Base-by-base conservation (phyloP, 495 filamentous ascomycete species). In the Tuber umbilicatum region DNA sequence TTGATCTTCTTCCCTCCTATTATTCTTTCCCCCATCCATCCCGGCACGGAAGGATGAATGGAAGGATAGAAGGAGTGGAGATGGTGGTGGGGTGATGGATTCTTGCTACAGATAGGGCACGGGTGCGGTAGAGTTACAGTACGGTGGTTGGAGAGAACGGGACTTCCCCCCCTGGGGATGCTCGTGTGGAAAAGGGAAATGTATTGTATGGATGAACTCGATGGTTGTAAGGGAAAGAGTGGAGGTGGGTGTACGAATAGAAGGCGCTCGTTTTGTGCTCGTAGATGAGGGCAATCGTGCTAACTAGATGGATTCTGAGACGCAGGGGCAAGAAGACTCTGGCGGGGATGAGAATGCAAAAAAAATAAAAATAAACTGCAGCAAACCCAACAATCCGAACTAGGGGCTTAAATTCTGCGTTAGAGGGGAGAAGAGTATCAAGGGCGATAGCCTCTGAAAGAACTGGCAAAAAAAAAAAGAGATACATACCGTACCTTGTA, bases 291-390 rank as follows among this genome's bases (percentile, higher is more conserved):
- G 55, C 55, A 31, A 35, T 64, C 31, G 55, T 64, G 27, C 55
- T 35, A 64, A 35, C 55, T 64, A 64, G 55, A 64, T 64, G 55
- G 55, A 64, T 31, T 17, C 55, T 64, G 55, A 64, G 55, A 64
- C 27, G 27, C 55, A 64, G 55, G 55, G 55, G 55, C 55, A 35
- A 35, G 14, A 35, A 27, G 16, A 64, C 55, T 64, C 55, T 64
- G 55, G 55, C 31, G 55, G 55, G 55, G 55, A n/a, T 27, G 50
- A 60, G 50, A 27, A 31, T 5, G 55, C 35, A 16, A 64, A 64
- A 64, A 21, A 47, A 47, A 23, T 5, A 23, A 19, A 47, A 0
- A 27, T 1, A 14, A 7, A 27, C n/a, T 55, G 47, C 12, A 64
- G 55, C 6, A 16, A 64, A 31, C 55, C 55, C 55, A 31, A n/a